These are phyloP conservation scores for Eimeria praecox DNA, from an alignment of 169 alveolate genomes.

Conservation along the genomic window DNA sequence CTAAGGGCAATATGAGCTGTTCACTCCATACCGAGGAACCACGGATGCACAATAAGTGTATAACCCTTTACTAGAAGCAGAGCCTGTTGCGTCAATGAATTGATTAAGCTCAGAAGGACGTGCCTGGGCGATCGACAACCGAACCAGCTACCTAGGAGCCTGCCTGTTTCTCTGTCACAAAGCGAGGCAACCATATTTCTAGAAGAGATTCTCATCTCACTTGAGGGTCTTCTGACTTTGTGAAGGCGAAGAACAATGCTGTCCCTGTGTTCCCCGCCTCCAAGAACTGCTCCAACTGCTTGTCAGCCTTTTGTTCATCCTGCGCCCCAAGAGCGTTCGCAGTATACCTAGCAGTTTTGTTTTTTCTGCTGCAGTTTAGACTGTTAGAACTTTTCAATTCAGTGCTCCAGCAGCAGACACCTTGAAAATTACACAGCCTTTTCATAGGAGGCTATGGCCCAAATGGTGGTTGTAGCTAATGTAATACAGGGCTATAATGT, in stretches of 20 bases:
- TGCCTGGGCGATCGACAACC: background rate
- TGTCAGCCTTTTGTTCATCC: conserved; percentile 53
- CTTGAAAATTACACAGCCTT: background rate
- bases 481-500: no score
- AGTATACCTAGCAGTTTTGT: background rate
- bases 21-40: background rate
- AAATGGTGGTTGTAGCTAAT: background rate
- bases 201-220: background rate
- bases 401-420: background rate
- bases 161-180: background rate
- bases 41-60: background rate
- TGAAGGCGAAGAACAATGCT: conserved; percentile 31
- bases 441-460: background rate
- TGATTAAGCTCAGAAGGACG: background rate
- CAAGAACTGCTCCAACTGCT: conserved; percentile 18
- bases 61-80: background rate
- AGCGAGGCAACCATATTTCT: background rate
- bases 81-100: background rate
- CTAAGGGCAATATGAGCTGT: background rate
- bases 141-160: background rate
- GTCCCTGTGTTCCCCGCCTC: conserved; percentile 54
- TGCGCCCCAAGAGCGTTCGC: background rate
- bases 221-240: background rate
- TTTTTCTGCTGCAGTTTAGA: background rate
- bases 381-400: background rate